These are phyloP conservation scores for Dissophora ornata DNA, from an alignment of 192 early-diverging fungal species.

Conservation along the genomic window DNA sequence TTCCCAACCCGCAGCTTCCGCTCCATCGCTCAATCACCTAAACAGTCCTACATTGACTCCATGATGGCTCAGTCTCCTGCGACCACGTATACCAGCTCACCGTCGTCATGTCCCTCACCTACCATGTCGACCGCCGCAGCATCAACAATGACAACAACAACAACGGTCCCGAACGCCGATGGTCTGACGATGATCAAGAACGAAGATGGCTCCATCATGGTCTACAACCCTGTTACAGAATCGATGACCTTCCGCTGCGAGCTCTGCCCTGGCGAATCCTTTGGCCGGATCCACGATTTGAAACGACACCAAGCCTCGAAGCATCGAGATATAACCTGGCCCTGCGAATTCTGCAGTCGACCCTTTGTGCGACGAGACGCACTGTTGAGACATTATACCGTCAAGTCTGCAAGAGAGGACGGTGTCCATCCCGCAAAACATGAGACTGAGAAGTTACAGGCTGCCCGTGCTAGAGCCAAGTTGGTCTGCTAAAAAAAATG, in stretches of 20 bases:
- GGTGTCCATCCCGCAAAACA: conserved; percentile 23
- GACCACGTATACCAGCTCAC: background rate
- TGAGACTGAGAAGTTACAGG: conserved; percentile 30
- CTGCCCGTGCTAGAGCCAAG: conserved; percentile 34
- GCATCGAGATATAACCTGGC: conserved; percentile 25
- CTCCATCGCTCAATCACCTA: background rate
- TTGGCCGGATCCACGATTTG: conserved; percentile 42
- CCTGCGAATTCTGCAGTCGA: conserved; percentile 36
- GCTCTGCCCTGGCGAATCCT: conserved; percentile 25
- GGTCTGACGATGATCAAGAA: conserved; percentile 29
- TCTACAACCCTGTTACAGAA: conserved; percentile 20
- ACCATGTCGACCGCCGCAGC: conserved; percentile 3
- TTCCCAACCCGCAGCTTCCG: conserved; percentile 1
- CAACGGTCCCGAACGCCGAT: background rate
- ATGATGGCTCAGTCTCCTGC: background rate
- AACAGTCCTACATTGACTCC: background rate
- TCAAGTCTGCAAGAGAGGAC: conserved; percentile 25
- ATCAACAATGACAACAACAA: conserved; percentile 3
- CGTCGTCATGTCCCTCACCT: conserved; percentile 2
- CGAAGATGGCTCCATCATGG: conserved; percentile 40
- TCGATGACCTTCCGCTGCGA: conserved; percentile 33
- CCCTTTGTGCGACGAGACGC: conserved; percentile 38
- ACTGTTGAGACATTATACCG: conserved; percentile 35
- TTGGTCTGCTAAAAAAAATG: conserved; percentile 11
- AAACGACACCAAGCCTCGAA: conserved; percentile 40